phyloP scores from a whole-genome alignment of 202 grass and related monocot genomes.

The Digitaria exilis region DNA sequence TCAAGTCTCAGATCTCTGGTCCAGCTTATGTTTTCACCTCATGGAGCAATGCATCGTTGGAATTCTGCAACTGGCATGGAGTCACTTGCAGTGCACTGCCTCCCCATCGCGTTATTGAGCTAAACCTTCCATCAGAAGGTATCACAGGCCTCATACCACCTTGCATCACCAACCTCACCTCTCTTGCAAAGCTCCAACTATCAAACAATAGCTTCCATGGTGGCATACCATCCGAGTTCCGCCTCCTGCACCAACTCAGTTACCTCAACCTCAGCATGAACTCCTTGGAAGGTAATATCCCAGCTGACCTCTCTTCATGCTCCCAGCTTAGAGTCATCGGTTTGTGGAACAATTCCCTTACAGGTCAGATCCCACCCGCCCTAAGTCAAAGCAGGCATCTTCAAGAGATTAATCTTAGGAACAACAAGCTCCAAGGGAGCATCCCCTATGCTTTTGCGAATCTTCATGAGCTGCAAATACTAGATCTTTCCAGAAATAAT shows the following conservation, averaged over 20 bases:
- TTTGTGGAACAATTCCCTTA: conserved; percentile 8
- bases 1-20: conserved; percentile 41
- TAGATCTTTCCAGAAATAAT: background rate
- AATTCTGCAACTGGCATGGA: conserved; percentile 56
- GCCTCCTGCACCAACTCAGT: conserved; percentile 12
- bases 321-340: background rate
- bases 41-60: conserved; percentile 43
- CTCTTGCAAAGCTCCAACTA: conserved; percentile 33
- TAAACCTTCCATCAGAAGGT: background rate
- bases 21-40: conserved; percentile 35
- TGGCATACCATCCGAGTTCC: conserved; percentile 32
- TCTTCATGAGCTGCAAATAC: background rate
- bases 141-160: conserved; percentile 41
- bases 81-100: background rate
- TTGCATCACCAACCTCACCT: conserved; percentile 52
- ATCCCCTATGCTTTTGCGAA: conserved; percentile 5
- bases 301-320: conserved; percentile 17
- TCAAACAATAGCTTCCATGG: conserved; percentile 44
- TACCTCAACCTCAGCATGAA: conserved; percentile 34
- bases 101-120: background rate
- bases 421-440: conserved; percentile 14
- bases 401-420: conserved; percentile 13
- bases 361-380: background rate
- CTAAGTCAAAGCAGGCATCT: background rate
- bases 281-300: conserved; percentile 37